Conservation (phyloP, 495 filamentous ascomycete genomes). For the Talaromyces wortmannii region DNA sequence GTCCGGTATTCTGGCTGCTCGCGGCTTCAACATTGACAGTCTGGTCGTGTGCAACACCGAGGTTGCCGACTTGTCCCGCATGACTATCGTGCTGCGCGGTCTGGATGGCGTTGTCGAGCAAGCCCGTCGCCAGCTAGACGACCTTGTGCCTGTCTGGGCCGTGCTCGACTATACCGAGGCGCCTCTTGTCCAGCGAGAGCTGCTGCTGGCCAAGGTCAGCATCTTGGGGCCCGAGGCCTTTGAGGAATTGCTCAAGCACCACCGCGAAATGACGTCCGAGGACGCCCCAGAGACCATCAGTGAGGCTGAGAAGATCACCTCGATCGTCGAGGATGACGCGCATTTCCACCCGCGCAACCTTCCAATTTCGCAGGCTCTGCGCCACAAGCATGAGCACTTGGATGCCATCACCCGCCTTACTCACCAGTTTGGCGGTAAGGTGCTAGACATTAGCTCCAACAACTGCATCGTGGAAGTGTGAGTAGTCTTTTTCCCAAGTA, state of each 20-base stretch:
- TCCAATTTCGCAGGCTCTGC: constrained; percentile 75
- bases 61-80: constrained; percentile 93
- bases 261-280: constrained; percentile 59
- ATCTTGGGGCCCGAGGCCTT: constrained; percentile 96
- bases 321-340: constrained; percentile 24
- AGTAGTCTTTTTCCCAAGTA: constrained; percentile 24
- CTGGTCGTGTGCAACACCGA: constrained; percentile 96
- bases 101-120: constrained; percentile 98
- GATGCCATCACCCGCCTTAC: constrained; percentile 90
- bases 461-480: constrained; percentile 98
- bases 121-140: constrained; percentile 89
- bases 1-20: constrained; percentile 90
- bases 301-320: constrained; percentile 24
- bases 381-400: constrained; percentile 96
- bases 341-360: constrained; percentile 86
- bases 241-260: constrained; percentile 90
- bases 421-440: constrained; percentile 96
- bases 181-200: constrained; percentile 91
- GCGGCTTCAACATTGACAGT: constrained; percentile 98
- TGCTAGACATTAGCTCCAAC: constrained; percentile 94
- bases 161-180: constrained; percentile 92
- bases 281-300: constrained; percentile 22
- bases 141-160: constrained; percentile 96
- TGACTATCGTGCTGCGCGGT: constrained; percentile 95
- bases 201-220: constrained; percentile 93